Evolutionary conservation across 768 basidiomycete species (phyloP), one percentile per base, ranked within the genome.

Genomic region (Daedaleopsis sinensis): DNA sequence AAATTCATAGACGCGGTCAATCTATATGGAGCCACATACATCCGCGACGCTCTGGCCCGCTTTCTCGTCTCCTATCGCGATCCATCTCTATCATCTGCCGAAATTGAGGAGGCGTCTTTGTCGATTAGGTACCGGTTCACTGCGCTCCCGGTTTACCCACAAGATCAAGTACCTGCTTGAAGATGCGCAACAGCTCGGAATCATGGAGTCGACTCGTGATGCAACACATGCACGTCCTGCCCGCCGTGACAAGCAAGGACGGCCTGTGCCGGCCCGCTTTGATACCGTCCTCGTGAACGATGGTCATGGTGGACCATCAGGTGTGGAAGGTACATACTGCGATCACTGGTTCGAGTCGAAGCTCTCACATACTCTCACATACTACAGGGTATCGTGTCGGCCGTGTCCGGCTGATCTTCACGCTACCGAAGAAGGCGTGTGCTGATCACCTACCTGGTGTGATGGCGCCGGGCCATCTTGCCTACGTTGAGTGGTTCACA

Each of bases 401-500:
- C 1, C 72, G 65, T 13, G 55, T 76, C 23, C 66, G 70, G 6
- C 66, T 67, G 10, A 61, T 75, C 1, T 75, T 75, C 59, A 57
- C 63, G 1, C 57, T 74, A 3, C 67, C 73, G 3, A 37, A 42
- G 3, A 54, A 43, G 13, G 48, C 51, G 1, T 9, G 27, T 5
- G 5, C 18, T 0, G 7, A 16, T 4, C 48, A 63, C 7, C 67
- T 68, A 48, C 53, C 49, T 1, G 39, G 51, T 10, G 13, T 55
- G 15, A 5, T 21, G 0, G 50, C 52, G 0, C 66, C 68, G 2
- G 23, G 55, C 1, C 66, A 72, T 55, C 61, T 76, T 1, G 74
- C 69, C 0, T 74, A 72, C 62, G 64, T 76, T 2, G 71, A 73
- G 52, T 73, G 71, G 71, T 75, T 72, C 47, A 64, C 70, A 1